phyloP scores from a whole-genome alignment of 2,329 filamentous ascomycete genomes.

The Xylariales sp. region DNA sequence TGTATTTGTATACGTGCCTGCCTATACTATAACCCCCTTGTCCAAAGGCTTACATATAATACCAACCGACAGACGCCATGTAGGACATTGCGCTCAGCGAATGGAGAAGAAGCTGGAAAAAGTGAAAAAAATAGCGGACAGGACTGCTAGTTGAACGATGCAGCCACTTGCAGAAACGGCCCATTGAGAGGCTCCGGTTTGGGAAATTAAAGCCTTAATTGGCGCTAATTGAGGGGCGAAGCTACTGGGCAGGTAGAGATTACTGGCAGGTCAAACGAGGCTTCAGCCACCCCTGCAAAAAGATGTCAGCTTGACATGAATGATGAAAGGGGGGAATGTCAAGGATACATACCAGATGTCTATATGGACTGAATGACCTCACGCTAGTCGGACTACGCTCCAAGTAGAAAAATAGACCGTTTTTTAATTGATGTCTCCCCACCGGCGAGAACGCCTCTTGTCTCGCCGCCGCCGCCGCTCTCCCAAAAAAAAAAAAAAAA shows the following conservation, averaged over 20 bases:
- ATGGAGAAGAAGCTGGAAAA: constrained; percentile 15
- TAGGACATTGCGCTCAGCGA: constrained; percentile 29
- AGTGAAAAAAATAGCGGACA: background rate
- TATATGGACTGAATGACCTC: background rate
- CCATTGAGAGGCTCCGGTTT: constrained; percentile 12
- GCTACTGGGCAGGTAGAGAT: background rate
- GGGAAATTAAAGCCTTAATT: constrained; percentile 35
- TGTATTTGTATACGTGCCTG: too few species aligned
- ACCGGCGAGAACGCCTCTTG: too few species aligned
- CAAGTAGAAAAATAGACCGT: background rate
- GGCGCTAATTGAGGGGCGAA: constrained; percentile 17
- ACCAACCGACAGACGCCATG: background rate
- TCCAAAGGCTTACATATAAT: too few species aligned
- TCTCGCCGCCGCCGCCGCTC: background rate
- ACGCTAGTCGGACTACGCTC: background rate
- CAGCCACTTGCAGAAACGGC: constrained; percentile 11
- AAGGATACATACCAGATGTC: background rate
- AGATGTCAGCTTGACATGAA: constrained; percentile 18
- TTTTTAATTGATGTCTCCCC: background rate
- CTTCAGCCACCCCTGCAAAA: constrained; percentile 15
- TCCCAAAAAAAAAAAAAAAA: too few species aligned
- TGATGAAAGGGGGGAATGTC: constrained; percentile 20
- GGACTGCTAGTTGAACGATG: constrained; percentile 2
- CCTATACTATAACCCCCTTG: background rate
- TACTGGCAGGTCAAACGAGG: constrained; percentile 11